A percentile compares a stretch with the other conserved stretches of the same genome.
Evolutionary conservation across 2,329 filamentous ascomycete species (phyloP).

Genomic region (Cryphonectria nitschkei): DNA sequence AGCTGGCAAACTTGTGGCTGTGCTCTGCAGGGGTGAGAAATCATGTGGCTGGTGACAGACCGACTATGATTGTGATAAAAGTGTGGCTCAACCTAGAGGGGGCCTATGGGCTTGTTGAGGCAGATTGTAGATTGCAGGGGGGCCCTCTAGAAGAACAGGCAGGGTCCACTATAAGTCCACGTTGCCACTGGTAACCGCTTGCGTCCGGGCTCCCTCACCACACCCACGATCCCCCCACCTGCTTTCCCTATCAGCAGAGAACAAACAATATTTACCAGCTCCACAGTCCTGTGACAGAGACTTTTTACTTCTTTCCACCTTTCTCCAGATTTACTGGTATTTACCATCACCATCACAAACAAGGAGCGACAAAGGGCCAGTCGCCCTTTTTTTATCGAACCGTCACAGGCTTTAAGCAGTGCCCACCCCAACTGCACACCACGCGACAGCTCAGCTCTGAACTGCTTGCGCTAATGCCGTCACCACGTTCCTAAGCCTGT

Average conservation of each 20-base stretch:
- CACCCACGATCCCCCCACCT: not conserved
- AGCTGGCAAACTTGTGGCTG: not conserved
- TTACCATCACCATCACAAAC: not conserved
- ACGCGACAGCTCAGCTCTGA: not conserved
- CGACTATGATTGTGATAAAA: not conserved
- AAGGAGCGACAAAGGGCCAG: not conserved
- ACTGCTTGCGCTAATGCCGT: conserved; percentile 12
- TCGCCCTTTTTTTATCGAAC: not conserved
- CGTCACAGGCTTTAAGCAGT: not conserved
- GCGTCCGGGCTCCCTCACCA: conserved; percentile 6
- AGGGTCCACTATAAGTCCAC: not conserved
- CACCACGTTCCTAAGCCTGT: conserved; percentile 13
- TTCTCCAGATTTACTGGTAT: not conserved
- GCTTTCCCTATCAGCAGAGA: not conserved
- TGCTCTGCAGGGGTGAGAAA: not conserved
- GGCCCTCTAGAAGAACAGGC: not conserved
- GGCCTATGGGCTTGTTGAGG: not conserved
- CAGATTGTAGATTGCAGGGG: not conserved
- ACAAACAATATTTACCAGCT: conserved; percentile 23
- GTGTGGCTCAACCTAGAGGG: not conserved
- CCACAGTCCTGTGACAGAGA: conserved; percentile 12
- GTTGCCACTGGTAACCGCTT: conserved; percentile 16
- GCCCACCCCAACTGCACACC: not conserved
- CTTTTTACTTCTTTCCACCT: not conserved
- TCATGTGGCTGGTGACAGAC: conserved; percentile 7